These are phyloP conservation scores for Cytospora mali DNA, from an alignment of 2,329 filamentous ascomycete species.

Conservation along the genomic window DNA sequence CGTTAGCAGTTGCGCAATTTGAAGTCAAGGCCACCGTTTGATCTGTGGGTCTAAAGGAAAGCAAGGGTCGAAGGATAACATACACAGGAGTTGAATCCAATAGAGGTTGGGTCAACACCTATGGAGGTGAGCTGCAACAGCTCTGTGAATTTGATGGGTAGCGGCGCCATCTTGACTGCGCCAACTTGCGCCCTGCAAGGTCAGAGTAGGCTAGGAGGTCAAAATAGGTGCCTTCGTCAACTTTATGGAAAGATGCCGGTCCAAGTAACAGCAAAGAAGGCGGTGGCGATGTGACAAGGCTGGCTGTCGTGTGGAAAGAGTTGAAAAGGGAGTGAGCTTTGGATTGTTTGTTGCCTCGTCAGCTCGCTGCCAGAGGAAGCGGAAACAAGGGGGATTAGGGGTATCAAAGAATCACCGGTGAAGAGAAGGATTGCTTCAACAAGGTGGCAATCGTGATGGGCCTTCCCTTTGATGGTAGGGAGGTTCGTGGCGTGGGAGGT, in stretches of 20 bases:
- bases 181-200: constrained; percentile 36
- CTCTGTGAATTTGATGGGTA: constrained; percentile 47
- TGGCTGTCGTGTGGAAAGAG: not conserved
- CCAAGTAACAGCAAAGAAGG: not conserved
- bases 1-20: constrained; percentile 25
- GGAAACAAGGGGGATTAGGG: constrained; percentile 19
- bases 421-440: constrained; percentile 18
- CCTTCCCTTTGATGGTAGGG: constrained; percentile 19
- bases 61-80: constrained; percentile 41
- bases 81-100: constrained; percentile 88
- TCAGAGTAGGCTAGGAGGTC: constrained; percentile 9
- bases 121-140: constrained; percentile 44
- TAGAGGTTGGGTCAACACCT: constrained; percentile 47
- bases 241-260: not conserved
- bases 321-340: not conserved
- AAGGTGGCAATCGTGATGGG: constrained; percentile 14
- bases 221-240: constrained; percentile 1
- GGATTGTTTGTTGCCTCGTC: constrained; percentile 21
- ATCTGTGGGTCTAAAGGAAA: not conserved
- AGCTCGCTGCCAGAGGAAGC: constrained; percentile 24
- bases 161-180: constrained; percentile 41
- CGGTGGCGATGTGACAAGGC: not conserved
- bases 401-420: constrained; percentile 18
- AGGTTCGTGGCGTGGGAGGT: constrained; percentile 15
- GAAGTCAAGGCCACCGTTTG: constrained; percentile 31